phyloP scores from a whole-genome alignment of 2,329 filamentous ascomycete genomes.

The Knufia fluminis region DNA sequence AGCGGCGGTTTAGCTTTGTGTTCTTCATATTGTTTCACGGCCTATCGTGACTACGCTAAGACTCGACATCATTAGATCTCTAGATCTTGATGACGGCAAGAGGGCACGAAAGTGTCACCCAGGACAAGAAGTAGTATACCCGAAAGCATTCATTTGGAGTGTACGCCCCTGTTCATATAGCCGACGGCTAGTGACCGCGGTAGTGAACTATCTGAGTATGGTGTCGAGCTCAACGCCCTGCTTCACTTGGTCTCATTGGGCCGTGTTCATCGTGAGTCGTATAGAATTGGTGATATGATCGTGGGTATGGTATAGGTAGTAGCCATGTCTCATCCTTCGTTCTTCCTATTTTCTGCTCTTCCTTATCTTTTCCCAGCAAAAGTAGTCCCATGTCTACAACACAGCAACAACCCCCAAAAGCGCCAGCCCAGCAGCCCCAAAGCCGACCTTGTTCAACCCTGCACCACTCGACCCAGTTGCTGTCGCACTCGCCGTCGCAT shows the following conservation, averaged over 20 bases:
- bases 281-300: too few relatives aligned
- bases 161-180: not conserved
- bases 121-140: too few relatives aligned
- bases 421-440: not conserved
- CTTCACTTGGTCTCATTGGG: not conserved
- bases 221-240: not conserved
- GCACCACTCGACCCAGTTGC: not conserved
- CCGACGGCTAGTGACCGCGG: not conserved
- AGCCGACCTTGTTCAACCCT: not conserved
- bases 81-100: too few relatives aligned
- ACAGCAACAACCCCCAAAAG: not conserved
- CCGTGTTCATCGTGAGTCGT: not conserved
- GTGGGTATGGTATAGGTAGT: too few relatives aligned
- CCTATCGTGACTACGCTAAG: too few relatives aligned
- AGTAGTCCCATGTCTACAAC: not conserved
- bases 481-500: not conserved
- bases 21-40: too few relatives aligned
- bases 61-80: too few relatives aligned
- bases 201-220: not conserved
- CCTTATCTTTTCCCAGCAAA: too few relatives aligned
- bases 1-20: too few relatives aligned
- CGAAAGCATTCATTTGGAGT: too few relatives aligned
- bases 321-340: too few relatives aligned
- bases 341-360: not conserved
- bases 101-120: too few relatives aligned